Percentiles rank a stretch among this genome's conserved stretches.
Conservation (phyloP, 192 early-diverging fungal species). For the Dissophora ornata region DNA sequence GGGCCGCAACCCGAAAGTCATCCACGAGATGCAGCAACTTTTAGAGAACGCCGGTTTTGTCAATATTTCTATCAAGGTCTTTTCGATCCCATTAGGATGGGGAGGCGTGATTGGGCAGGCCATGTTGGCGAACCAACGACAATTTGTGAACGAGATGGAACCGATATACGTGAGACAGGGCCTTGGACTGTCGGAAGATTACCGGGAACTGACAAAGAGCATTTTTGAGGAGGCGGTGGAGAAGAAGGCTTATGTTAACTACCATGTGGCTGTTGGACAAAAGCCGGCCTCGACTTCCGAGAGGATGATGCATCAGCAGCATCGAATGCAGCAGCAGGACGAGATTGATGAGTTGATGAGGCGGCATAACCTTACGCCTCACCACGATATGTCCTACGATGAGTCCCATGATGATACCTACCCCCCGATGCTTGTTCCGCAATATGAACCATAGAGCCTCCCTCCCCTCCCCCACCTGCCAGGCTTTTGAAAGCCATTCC, state of each 20-base stretch:
- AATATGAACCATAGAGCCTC: no score
- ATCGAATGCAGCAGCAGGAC: slow-evolving; percentile 16
- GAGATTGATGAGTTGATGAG: background rate
- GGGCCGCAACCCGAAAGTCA: slow-evolving; percentile 45
- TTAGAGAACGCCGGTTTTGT: slow-evolving; percentile 33
- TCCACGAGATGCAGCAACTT: slow-evolving; percentile 35
- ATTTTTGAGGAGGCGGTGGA: slow-evolving; percentile 41
- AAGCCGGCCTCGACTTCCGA: slow-evolving; percentile 22
- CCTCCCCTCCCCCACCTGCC: no score
- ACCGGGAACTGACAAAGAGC: slow-evolving; percentile 21
- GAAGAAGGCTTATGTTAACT: slow-evolving; percentile 36
- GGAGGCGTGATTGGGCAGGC: slow-evolving; percentile 37
- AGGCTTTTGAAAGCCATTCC: no score
- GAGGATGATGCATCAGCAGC: slow-evolving; percentile 15
- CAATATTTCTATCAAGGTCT: slow-evolving; percentile 28
- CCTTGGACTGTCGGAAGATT: slow-evolving; percentile 22
- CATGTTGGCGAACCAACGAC: slow-evolving; percentile 35
- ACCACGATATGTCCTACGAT: no score
- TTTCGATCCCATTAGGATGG: slow-evolving; percentile 42
- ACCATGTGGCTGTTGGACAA: slow-evolving; percentile 24
- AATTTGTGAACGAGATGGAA: slow-evolving; percentile 44
- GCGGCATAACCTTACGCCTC: no score
- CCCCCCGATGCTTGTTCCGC: no score
- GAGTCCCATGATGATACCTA: no score
- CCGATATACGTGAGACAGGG: slow-evolving; percentile 44